Conservation (phyloP, 495 filamentous ascomycete genomes). For the Penicillium odoratum region DNA sequence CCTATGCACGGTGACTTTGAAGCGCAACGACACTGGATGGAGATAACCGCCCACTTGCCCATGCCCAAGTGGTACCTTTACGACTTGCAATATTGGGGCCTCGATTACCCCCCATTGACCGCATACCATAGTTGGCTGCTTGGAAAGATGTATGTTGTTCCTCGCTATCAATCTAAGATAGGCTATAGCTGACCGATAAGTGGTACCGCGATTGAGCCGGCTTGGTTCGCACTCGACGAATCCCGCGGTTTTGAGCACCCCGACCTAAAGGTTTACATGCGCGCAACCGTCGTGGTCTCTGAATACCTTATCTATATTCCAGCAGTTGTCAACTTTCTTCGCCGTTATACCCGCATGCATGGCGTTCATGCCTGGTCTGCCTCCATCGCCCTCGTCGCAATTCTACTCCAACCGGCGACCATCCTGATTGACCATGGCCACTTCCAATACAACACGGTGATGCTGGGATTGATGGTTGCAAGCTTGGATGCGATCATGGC, state of each 20-base stretch:
- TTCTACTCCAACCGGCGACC: conserved; percentile 88
- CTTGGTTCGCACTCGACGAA: conserved; percentile 85
- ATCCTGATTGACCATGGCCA: conserved; percentile 97
- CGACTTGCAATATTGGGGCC: conserved; percentile 93
- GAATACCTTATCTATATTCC: conserved; percentile 91
- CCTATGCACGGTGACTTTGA: conserved; percentile 98
- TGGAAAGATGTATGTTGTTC: conserved; percentile 67
- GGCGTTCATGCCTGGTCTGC: conserved; percentile 74
- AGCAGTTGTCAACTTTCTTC: conserved; percentile 77
- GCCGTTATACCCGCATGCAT: conserved; percentile 70
- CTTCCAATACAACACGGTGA: conserved; percentile 98
- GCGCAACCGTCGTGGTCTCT: conserved; percentile 81
- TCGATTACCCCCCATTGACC: conserved; percentile 96
- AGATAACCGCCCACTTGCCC: conserved; percentile 84
- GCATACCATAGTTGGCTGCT: conserved; percentile 96
- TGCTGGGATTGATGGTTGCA: conserved; percentile 86
- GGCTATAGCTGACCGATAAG: conserved; percentile 34
- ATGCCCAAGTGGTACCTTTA: conserved; percentile 96
- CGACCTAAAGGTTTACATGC: conserved; percentile 89
- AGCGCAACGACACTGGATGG: conserved; percentile 98
- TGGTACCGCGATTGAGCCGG: conserved; percentile 72
- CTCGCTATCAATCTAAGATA: background rate
- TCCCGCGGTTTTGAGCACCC: conserved; percentile 81
- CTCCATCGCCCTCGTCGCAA: conserved; percentile 81
- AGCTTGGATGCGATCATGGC: conserved; percentile 86